Base-by-base conservation (phyloP, 805 yeast species). In the Teunomyces panamensis region DNA sequence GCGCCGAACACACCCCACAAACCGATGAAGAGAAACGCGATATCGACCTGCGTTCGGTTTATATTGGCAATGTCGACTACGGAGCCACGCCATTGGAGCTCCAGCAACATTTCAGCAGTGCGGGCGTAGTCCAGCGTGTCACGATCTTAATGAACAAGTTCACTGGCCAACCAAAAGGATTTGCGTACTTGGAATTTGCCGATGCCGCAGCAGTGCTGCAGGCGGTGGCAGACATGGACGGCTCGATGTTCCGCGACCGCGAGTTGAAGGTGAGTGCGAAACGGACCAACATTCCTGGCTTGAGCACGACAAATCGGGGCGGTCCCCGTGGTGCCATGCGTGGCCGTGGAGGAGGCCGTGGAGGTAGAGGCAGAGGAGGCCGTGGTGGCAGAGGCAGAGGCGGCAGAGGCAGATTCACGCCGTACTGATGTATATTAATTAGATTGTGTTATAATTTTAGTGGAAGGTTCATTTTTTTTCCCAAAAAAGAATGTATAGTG, bases 81-180 rank as follows among this genome's bases (percentile, higher is more conserved):
- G 84, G 79, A 9, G 67, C 91, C 13, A 81, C 88, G 6, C 91
- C 95, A 24, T 84, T 84, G 55, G 96, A 89, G 56, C 73, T 89
- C 33, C 92, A 87, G 57, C 77, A 82, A 50, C 87, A 82, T 57
- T 89, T 89, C 65, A 76, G 81, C 46, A 62, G 77, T 3, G 81
- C 82, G 42, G 96, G 96, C 0, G 75, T 80, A 5, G 86, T 89
- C 46, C 84, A 86, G 59, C 77, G 96, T 56, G 89, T 89, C 30
- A 88, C 94, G 3, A 88, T 89, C 42, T 68, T 85, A 63, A 73
- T 79, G 48, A 87, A 89, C 67, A 85, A 83, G 64, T 66, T 70
- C 56, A 83, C 94, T 0, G 95, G 96, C 5, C 84, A 79, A 52
- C 94, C 96, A 39, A 85, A 85, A 65, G 96, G 96, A 1, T 88